Evolutionary conservation across 306 rosid genomes (phyloP).

Genomic region (Trifolium fragiferum): DNA sequence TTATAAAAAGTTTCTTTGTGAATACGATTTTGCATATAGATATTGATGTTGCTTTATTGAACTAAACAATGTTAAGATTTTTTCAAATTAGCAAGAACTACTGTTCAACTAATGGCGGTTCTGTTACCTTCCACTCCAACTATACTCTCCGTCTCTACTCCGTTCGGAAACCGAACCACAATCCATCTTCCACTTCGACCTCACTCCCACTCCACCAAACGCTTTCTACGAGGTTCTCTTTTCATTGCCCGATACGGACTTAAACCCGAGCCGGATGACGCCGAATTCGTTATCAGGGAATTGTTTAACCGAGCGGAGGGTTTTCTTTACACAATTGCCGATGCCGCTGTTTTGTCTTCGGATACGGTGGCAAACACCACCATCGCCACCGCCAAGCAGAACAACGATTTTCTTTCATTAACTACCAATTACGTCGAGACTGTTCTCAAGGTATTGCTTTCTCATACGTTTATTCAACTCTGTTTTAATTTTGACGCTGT

Average conservation of each 20-base stretch:
- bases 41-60: no score
- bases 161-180: slow-evolving; percentile 51
- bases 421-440: slow-evolving; percentile 78
- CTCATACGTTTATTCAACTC: neutral
- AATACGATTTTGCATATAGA: no score
- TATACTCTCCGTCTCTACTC: slow-evolving; percentile 49
- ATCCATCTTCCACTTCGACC: slow-evolving; percentile 51
- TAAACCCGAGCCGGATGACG: slow-evolving; percentile 60
- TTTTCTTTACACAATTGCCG: slow-evolving; percentile 82
- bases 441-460: slow-evolving; percentile 66
- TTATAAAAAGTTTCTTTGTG: no score
- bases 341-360: slow-evolving; percentile 74
- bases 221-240: slow-evolving; percentile 66
- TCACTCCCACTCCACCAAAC: slow-evolving; percentile 41
- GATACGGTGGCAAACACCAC: slow-evolving; percentile 52
- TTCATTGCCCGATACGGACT: slow-evolving; percentile 61
- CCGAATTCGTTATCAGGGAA: slow-evolving; percentile 55
- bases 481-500: neutral
- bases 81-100: no score
- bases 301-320: slow-evolving; percentile 73
- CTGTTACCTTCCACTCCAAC: slow-evolving; percentile 56
- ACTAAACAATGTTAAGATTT: no score
- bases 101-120: slow-evolving; percentile 54
- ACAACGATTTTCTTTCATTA: slow-evolving; percentile 85
- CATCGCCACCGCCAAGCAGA: slow-evolving; percentile 58